Evolutionary conservation across 1,284 basidiomycete genomes (phyloP).

Genomic region (Anthracocystis panici-leucophaei): DNA sequence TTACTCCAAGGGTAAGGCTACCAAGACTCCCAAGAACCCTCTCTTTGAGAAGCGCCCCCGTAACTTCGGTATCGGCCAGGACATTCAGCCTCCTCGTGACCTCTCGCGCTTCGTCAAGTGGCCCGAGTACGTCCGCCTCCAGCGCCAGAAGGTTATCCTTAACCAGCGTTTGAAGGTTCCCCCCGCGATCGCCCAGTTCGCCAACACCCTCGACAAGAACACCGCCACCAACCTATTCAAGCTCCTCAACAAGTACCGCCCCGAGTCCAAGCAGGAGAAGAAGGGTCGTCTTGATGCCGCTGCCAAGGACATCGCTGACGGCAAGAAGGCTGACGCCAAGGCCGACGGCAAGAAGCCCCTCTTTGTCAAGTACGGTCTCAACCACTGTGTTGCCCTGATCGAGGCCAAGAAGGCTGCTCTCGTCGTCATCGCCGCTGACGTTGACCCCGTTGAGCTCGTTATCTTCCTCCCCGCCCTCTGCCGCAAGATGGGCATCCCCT

Average conservation of each 20-base stretch:
- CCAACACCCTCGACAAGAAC: slow-evolving; percentile 99
- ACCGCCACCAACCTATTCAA: slow-evolving; percentile 98
- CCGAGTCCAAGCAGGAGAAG: slow-evolving; percentile 96
- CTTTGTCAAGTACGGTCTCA: slow-evolving; percentile 96
- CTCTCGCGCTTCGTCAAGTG: slow-evolving; percentile 99
- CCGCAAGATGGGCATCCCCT: slow-evolving; percentile 98
- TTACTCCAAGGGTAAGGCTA: slow-evolving; percentile 66
- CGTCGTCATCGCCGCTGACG: slow-evolving; percentile 97
- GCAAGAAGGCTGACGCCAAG: slow-evolving; percentile 69
- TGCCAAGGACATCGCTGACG: slow-evolving; percentile 82
- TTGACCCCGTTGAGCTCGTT: slow-evolving; percentile 94
- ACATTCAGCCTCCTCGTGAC: slow-evolving; percentile 90
- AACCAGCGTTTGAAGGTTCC: slow-evolving; percentile 98
- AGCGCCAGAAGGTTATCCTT: slow-evolving; percentile 98
- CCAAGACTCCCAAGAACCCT: slow-evolving; percentile 85
- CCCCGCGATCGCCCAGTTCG: slow-evolving; percentile 97
- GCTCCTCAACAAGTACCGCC: slow-evolving; percentile 94
- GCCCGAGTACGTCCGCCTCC: slow-evolving; percentile 98
- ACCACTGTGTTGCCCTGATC: slow-evolving; percentile 94
- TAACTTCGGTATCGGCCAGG: slow-evolving; percentile 97
- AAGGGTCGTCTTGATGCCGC: slow-evolving; percentile 86
- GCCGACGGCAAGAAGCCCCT: slow-evolving; percentile 81
- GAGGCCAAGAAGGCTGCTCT: slow-evolving; percentile 94
- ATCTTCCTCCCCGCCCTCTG: slow-evolving; percentile 98
- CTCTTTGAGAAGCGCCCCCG: slow-evolving; percentile 90